phyloP scores from a whole-genome alignment of 1,139 yeast genomes.

The Spathaspora sp. region DNA sequence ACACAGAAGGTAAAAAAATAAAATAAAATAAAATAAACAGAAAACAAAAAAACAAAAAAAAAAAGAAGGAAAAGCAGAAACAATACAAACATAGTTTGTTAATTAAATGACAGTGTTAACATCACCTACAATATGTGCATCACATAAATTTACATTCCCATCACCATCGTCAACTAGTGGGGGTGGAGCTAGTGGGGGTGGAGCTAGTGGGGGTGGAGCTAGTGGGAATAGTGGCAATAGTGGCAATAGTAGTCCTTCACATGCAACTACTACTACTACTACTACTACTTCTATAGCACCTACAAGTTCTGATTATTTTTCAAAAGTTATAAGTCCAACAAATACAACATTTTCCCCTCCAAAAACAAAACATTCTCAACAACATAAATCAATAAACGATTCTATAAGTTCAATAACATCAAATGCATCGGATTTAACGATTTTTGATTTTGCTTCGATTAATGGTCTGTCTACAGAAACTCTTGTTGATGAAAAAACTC shows the following conservation, averaged over 20 bases:
- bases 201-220: not conserved
- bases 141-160: constrained; percentile 3
- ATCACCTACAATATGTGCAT: constrained; percentile 3
- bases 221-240: not conserved
- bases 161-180: no score
- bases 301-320: not conserved
- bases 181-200: no score
- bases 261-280: not conserved
- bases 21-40: not conserved
- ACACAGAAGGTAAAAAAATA: not conserved
- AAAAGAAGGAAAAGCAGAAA: not conserved
- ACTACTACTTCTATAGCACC: no score
- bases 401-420: constrained; percentile 23
- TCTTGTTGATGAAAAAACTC: constrained; percentile 23
- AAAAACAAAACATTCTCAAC: constrained; percentile 1
- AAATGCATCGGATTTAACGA: constrained; percentile 17
- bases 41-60: not conserved
- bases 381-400: constrained; percentile 15
- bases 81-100: not conserved
- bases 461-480: constrained; percentile 22
- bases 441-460: constrained; percentile 13
- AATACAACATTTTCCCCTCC: not conserved
- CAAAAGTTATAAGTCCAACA: constrained; percentile 4
- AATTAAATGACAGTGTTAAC: constrained; percentile 3
- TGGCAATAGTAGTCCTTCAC: not conserved